phyloP scores from a whole-genome alignment of 768 basidiomycete genomes.

The Trametes cingulata region DNA sequence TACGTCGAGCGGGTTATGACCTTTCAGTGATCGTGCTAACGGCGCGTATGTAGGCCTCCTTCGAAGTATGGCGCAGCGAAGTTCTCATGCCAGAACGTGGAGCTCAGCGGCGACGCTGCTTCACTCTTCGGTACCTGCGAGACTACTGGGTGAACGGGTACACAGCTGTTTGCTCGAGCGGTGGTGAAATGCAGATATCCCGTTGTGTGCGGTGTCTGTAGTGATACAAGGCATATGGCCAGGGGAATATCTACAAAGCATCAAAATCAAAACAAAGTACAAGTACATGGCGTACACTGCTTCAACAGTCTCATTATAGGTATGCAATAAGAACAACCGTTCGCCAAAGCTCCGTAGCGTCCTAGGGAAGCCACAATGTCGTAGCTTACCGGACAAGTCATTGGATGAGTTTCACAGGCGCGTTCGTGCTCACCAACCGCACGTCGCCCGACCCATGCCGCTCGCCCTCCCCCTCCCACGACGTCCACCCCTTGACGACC shows the following conservation, averaged over 20 bases:
- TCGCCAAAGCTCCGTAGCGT: no score
- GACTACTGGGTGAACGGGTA: slow-evolving; percentile 14
- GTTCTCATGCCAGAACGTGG: slow-evolving; percentile 57
- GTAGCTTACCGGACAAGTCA: background rate
- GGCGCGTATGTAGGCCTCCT: slow-evolving; percentile 31
- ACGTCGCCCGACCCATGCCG: slow-evolving; percentile 3
- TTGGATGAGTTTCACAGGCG: background rate
- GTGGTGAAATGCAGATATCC: no score
- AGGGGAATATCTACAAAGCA: no score
- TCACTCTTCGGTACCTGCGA: slow-evolving; percentile 41
- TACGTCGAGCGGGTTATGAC: slow-evolving; percentile 30
- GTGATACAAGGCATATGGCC: no score
- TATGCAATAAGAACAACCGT: no score
- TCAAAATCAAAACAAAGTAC: no score
- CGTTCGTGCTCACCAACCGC: slow-evolving; percentile 3
- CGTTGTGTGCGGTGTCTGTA: no score
- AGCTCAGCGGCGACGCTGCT: slow-evolving; percentile 45
- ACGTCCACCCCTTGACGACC: background rate
- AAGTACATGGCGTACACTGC: no score
- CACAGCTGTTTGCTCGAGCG: no score
- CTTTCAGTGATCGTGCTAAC: background rate
- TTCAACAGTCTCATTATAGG: no score
- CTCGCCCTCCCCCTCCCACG: background rate
- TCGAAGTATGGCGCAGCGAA: slow-evolving; percentile 43
- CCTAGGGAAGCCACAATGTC: no score